These are phyloP conservation scores for Pestalotiopsis sp. DNA, from an alignment of 2,329 filamentous ascomycete genomes.

Conservation along the genomic window DNA sequence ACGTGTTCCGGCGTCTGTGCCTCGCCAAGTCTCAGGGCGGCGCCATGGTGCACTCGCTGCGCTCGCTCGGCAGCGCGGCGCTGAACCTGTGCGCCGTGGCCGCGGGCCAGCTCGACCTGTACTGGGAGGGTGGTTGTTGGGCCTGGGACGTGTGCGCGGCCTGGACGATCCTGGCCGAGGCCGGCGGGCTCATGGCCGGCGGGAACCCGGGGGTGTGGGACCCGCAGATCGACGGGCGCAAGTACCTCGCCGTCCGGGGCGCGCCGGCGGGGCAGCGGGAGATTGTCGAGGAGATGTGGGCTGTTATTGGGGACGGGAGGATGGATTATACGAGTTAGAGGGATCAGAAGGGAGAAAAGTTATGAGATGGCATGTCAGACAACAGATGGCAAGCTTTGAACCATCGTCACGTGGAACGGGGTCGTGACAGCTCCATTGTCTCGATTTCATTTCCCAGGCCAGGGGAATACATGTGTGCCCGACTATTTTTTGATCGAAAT, in stretches of 20 bases:
- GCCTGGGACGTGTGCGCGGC: slow-evolving; percentile 84
- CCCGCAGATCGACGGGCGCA: slow-evolving; percentile 56
- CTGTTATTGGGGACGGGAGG: slow-evolving; percentile 52
- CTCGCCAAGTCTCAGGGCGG: slow-evolving; percentile 62
- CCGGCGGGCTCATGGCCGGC: slow-evolving; percentile 70
- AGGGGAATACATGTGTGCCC: neutral
- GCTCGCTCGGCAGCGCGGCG: slow-evolving; percentile 72
- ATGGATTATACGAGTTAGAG: slow-evolving; percentile 48
- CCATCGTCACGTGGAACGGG: neutral
- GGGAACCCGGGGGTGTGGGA: slow-evolving; percentile 75
- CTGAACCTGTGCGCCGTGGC: slow-evolving; percentile 75
- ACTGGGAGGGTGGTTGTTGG: slow-evolving; percentile 85
- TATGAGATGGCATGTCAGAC: neutral
- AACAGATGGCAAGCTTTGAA: neutral
- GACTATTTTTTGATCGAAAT: neutral
- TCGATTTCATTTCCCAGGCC: neutral
- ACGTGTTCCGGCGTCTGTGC: slow-evolving; percentile 63
- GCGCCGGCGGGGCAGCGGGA: slow-evolving; percentile 60
- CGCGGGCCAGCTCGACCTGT: slow-evolving; percentile 68
- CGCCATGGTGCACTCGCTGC: slow-evolving; percentile 73
- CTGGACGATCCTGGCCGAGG: slow-evolving; percentile 74
- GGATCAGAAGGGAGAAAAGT: neutral
- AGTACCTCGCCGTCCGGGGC: slow-evolving; percentile 63
- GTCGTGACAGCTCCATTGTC: neutral
- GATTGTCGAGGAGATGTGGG: slow-evolving; percentile 66